phyloP scores from a whole-genome alignment of 2,329 filamentous ascomycete species.

The Aspergillus intermedius region DNA sequence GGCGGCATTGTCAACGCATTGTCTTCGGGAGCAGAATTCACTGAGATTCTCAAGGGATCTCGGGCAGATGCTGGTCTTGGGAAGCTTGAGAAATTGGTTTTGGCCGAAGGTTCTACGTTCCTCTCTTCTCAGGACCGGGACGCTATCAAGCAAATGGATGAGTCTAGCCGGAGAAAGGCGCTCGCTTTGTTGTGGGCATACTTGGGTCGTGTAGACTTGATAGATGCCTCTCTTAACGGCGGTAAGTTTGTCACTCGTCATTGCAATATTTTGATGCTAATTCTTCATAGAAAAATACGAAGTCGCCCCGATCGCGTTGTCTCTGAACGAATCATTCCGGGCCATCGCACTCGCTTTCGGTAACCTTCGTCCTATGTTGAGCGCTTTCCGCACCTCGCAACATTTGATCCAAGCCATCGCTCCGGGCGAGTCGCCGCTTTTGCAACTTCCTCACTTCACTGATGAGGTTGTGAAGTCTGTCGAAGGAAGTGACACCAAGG shows the following conservation, averaged over 20 bases:
- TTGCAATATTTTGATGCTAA: slow-evolving; percentile 5
- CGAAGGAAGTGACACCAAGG: slow-evolving; percentile 57
- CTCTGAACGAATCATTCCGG: slow-evolving; percentile 77
- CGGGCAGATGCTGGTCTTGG: slow-evolving; percentile 74
- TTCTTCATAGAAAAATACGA: slow-evolving; percentile 65
- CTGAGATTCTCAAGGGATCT: slow-evolving; percentile 65
- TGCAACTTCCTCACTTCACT: slow-evolving; percentile 86
- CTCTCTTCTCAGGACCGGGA: slow-evolving; percentile 68
- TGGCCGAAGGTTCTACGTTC: slow-evolving; percentile 53
- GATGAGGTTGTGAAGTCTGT: slow-evolving; percentile 46
- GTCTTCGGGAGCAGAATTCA: slow-evolving; percentile 81
- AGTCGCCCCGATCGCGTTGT: slow-evolving; percentile 77
- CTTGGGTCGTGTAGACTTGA: slow-evolving; percentile 77
- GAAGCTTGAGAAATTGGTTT: slow-evolving; percentile 74
- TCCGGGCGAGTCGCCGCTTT: slow-evolving; percentile 75
- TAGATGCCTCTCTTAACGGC: slow-evolving; percentile 67
- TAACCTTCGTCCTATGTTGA: slow-evolving; percentile 72
- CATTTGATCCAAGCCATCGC: slow-evolving; percentile 83
- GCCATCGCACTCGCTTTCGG: slow-evolving; percentile 84
- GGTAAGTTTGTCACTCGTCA: slow-evolving; percentile 27
- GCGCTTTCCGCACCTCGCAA: slow-evolving; percentile 76
- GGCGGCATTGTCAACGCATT: slow-evolving; percentile 73
- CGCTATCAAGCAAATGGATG: slow-evolving; percentile 73
- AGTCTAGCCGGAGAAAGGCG: slow-evolving; percentile 73
- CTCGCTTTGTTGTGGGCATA: slow-evolving; percentile 93